Base-by-base conservation (phyloP, 805 yeast species). In the Myxozyma nipponensis region DNA sequence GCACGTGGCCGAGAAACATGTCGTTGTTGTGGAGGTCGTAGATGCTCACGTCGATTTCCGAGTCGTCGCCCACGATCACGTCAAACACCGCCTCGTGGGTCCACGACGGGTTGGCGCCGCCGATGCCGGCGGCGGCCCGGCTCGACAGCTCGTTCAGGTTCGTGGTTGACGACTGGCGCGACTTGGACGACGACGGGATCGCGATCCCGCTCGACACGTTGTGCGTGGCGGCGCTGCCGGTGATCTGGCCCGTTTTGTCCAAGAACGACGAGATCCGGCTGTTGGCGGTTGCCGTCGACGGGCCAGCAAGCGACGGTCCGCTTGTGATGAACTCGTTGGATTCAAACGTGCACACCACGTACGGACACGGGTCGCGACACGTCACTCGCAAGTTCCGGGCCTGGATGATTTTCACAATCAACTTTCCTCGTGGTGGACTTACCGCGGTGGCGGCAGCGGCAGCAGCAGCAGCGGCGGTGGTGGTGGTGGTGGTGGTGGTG, bases 41-140 rank as follows among this genome's bases (percentile, higher is more conserved):
- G 28, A 93, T 82, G n/a, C 93, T 84, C 46, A 93, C 81, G 63
- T 88, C 95, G 54, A 93, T 74, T 65, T 86, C 95, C 1, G 95
- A 83, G 60, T 77, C 81, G 38, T 84, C 81, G 17, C 91, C 95
- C 39, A 62, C 49, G 37, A 88, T 79, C 40, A 93, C 96, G 67
- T 91, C 98, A 65, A 93, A 91, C 10, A 81, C 80, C 13, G 97
- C 91, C 65, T 88, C 88, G 67, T 90, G 96, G 64, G 86, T 85
- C 96, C 97, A 91, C 28, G 77, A 72, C 15, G 96, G 96, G 64
- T 84, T 84, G 15, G 82, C 71, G 52, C 69, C 69, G 24, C 67
- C 62, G 32, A 63, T 52, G 7, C 3, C 53, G 42, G 18, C 54
- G n/a, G n/a, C n/a, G 21, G 56, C 38, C 41, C 50, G 49, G 45